phyloP scores from a whole-genome alignment of 352 stramenopile species.

The Sclerospora graminicola region DNA sequence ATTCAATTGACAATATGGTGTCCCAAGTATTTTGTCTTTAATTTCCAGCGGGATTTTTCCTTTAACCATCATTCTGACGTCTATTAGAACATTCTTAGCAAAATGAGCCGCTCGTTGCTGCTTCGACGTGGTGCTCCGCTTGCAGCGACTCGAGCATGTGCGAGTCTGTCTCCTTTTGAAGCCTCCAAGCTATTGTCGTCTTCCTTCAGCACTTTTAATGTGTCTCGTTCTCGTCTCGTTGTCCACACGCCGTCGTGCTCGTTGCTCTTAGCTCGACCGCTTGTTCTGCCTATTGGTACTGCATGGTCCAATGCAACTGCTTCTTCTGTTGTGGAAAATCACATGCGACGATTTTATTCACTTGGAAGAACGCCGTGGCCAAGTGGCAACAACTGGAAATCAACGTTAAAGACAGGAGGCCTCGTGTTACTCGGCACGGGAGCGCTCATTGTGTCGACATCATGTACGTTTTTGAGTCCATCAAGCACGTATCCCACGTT shows the following conservation, averaged over 20 bases:
- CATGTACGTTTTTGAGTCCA: conserved; percentile 25
- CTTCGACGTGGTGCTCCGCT: conserved; percentile 12
- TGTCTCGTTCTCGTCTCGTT: conserved; percentile 1
- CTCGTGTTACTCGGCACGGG: conserved; percentile 48
- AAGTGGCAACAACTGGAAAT: conserved; percentile 30
- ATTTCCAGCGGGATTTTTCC: too few species aligned
- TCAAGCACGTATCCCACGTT: background rate
- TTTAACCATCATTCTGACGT: too few species aligned
- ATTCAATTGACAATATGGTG: too few species aligned
- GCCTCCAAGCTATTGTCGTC: too few species aligned
- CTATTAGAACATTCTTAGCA: background rate
- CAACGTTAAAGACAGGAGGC: conserved; percentile 46
- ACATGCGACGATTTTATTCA: conserved; percentile 15
- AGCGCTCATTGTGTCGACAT: conserved; percentile 46
- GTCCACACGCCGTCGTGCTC: background rate
- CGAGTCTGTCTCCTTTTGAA: conserved; percentile 1
- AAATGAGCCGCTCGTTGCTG: conserved; percentile 18
- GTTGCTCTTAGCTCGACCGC: conserved; percentile 5
- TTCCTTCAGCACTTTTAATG: too few species aligned
- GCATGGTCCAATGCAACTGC: background rate
- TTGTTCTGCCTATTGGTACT: background rate
- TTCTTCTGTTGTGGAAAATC: too few species aligned
- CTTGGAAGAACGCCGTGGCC: conserved; percentile 29
- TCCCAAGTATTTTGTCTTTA: too few species aligned
- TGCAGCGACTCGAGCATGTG: conserved; percentile 1